Base-by-base conservation (phyloP, 345 rosid genomes). In the Abelmoschus esculentus region DNA sequence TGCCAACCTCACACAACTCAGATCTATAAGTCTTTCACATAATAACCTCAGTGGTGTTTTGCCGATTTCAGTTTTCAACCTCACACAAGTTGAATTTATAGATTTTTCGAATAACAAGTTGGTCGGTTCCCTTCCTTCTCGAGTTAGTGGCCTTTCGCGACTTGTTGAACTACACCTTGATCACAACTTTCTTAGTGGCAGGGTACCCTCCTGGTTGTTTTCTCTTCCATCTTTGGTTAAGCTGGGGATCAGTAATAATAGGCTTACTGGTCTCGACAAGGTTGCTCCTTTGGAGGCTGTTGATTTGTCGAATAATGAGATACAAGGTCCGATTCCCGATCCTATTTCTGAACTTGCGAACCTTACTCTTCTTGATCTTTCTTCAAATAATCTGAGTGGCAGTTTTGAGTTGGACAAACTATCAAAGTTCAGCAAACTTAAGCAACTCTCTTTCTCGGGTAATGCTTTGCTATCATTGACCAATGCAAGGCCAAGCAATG, bases 171-270 rank as follows among this genome's bases (percentile, higher is more conserved):
- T 60, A 32, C 0, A 15, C 44, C 40, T 60, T 36, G 64, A 15
- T n/a, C 19, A 1, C 3, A 61, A 36, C 8, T 61, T 61, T 36
- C 14, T 61, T 14, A 14, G 7, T 61, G 66, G 47, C 15, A 36
- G 26, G 44, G 12, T 61, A 8, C 66, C 66, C 18, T 17, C 47
- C 40, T 36, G 66, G 66, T 61, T 61, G 47, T 61, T 61, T 61
- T n/a, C 47, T 61, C 66, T 36, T 17, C 66, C 66, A 61, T 34
- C 66, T 4, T 61, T 61, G 10, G 7, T 34, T 61, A 1, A 0
- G 14, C 17, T 61, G 47, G 1, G 7, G 7, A 46, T 61, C 3
- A 4, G 14, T 34, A 2, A 34, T 8, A 61, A 61, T 44, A 36
- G 17, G 28, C 28, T 61, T n/a, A 36, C 47, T 17, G 47, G 66